Evolutionary conservation across 331 rosid species (phyloP).

Genomic region (Malus hybrid): DNA sequence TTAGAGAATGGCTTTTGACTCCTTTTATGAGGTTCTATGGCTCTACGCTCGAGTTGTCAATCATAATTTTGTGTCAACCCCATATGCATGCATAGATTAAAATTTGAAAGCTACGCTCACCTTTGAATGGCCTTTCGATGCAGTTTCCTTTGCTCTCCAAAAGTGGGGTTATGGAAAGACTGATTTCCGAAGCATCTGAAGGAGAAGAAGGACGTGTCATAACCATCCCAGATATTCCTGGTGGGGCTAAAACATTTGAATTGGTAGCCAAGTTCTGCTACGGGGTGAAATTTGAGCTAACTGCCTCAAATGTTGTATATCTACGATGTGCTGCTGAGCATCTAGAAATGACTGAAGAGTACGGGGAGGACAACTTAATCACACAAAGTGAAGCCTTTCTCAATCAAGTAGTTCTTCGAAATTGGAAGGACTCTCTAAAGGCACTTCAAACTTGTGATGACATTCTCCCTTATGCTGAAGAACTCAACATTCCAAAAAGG

Average conservation of each 20-base stretch:
- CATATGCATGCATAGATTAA: background rate
- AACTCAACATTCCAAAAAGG: constrained; percentile 69
- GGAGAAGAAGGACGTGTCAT: constrained; percentile 61
- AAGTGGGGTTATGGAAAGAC: constrained; percentile 82
- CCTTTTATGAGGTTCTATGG: background rate
- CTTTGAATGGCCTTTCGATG: constrained; percentile 21
- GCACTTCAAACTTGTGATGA: constrained; percentile 84
- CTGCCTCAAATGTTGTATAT: constrained; percentile 78
- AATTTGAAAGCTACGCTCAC: constrained; percentile 4
- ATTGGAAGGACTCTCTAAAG: constrained; percentile 89
- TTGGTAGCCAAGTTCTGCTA: constrained; percentile 93
- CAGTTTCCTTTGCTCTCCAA: constrained; percentile 99
- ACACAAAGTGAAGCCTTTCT: constrained; percentile 69
- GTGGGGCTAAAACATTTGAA: constrained; percentile 89
- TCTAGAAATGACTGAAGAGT: constrained; percentile 94
- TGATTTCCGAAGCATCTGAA: constrained; percentile 73
- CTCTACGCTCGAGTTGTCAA: background rate
- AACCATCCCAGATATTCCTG: constrained; percentile 67
- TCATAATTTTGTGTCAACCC: background rate
- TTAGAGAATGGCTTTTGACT: background rate
- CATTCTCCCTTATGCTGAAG: constrained; percentile 51
- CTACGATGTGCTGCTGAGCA: constrained; percentile 87
- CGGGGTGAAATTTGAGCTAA: constrained; percentile 95
- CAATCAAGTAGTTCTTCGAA: constrained; percentile 70
- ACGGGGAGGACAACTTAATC: constrained; percentile 81